Evolutionary conservation across 441 rosid species (phyloP).

Genomic region (Pelargonium fulgidum): DNA sequence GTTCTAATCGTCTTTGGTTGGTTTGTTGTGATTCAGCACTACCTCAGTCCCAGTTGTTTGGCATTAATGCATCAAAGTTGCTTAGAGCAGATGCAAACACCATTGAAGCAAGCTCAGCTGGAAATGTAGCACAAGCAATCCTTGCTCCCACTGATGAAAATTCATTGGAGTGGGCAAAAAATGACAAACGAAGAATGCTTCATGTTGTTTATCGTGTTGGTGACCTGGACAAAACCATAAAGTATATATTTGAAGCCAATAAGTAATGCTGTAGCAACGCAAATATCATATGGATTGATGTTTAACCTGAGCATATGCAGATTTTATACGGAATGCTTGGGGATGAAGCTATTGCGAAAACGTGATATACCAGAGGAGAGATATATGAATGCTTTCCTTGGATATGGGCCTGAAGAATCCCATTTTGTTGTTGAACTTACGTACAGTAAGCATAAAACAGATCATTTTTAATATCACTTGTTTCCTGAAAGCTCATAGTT

Average conservation of each 20-base stretch:
- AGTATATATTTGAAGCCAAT: slow-evolving; percentile 32
- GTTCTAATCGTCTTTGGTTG: slow-evolving; percentile 7
- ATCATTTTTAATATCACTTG: background rate
- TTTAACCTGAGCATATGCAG: slow-evolving; percentile 21
- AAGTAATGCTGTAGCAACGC: too few relatives aligned
- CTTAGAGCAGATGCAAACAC: slow-evolving; percentile 18
- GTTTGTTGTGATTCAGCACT: slow-evolving; percentile 21
- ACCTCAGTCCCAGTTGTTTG: slow-evolving; percentile 28
- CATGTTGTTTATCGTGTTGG: slow-evolving; percentile 96
- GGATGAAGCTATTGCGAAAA: slow-evolving; percentile 64
- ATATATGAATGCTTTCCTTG: slow-evolving; percentile 67
- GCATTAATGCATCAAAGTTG: slow-evolving; percentile 21
- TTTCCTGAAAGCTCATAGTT: background rate
- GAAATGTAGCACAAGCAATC: slow-evolving; percentile 21
- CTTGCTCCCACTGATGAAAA: slow-evolving; percentile 34
- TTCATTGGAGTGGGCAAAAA: slow-evolving; percentile 65
- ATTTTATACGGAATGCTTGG: slow-evolving; percentile 68
- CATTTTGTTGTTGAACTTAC: slow-evolving; percentile 67
- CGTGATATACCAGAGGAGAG: slow-evolving; percentile 74
- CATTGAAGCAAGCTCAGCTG: slow-evolving; percentile 17
- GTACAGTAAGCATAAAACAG: slow-evolving; percentile 35
- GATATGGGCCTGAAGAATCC: slow-evolving; percentile 69
- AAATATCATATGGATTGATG: too few relatives aligned
- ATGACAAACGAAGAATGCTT: slow-evolving; percentile 80
- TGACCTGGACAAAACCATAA: slow-evolving; percentile 76